Conservation (phyloP, 2,329 filamentous ascomycete species). For the Aspergillus hiratsukae region DNA sequence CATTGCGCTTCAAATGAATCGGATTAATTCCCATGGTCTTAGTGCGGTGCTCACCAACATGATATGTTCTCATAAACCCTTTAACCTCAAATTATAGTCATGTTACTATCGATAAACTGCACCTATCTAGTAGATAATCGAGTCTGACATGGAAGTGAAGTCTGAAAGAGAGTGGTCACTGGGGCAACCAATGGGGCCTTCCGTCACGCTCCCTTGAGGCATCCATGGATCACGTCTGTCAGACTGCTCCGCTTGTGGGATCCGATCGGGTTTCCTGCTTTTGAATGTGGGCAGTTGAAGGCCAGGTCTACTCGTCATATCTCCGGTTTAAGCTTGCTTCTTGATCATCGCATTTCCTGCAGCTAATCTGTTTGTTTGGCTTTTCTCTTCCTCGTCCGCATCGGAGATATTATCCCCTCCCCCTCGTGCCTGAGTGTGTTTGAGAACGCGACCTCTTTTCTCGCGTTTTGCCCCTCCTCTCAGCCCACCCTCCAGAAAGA, state of each 20-base stretch:
- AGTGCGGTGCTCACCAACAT: not conserved
- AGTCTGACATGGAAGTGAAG: not conserved
- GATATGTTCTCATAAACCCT: not conserved
- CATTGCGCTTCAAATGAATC: not conserved
- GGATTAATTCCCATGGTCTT: not conserved
- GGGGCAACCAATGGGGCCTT: slow-evolving; percentile 9
- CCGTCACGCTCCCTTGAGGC: not conserved
- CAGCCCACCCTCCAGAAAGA: not conserved
- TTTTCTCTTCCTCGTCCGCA: not conserved
- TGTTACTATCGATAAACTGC: not conserved
- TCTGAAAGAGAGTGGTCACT: slow-evolving; percentile 7
- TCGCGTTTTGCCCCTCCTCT: not conserved
- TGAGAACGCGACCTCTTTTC: not conserved
- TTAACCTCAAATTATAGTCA: not conserved
- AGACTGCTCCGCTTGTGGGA: slow-evolving; percentile 2
- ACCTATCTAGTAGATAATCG: not conserved
- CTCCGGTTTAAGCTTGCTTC: not conserved
- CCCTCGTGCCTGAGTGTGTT: not conserved
- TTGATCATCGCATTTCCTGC: slow-evolving; percentile 5
- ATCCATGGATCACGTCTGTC: slow-evolving; percentile 9
- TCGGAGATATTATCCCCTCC: not conserved
- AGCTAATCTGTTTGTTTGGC: slow-evolving; percentile 5
- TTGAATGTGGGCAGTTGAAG: not conserved
- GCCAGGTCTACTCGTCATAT: not conserved
- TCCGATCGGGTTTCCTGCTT: not conserved